Percentiles rank a stretch among this genome's conserved stretches.
Evolutionary conservation across 306 rosid genomes (phyloP).

Genomic region (Cajanus cajan): DNA sequence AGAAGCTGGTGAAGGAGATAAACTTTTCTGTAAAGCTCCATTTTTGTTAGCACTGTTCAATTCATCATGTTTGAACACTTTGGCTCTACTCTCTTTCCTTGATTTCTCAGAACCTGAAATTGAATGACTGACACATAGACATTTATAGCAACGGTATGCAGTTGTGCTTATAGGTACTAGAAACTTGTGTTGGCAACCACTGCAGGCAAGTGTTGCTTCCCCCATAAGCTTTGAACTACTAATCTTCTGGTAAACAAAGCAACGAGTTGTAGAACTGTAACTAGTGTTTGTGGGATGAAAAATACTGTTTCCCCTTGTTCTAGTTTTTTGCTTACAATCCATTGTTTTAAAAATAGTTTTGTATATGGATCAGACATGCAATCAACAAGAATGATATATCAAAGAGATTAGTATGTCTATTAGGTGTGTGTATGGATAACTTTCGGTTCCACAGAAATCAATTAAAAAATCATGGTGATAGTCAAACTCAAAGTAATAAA

Average conservation of each 20-base stretch:
- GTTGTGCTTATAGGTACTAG: not conserved
- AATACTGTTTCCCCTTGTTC: constrained; percentile 4
- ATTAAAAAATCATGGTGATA: no score
- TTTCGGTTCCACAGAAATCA: no score
- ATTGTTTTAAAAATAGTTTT: constrained; percentile 8
- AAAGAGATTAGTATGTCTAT: not conserved
- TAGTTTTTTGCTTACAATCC: not conserved
- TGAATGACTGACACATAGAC: not conserved
- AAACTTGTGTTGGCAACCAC: not conserved
- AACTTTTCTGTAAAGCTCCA: not conserved
- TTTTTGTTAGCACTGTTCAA: not conserved
- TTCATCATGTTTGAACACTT: not conserved
- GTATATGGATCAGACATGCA: not conserved
- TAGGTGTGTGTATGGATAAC: no score
- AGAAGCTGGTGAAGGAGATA: not conserved
- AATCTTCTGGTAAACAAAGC: not conserved
- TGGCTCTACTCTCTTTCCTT: not conserved
- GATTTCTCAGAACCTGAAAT: not conserved
- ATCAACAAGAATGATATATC: not conserved
- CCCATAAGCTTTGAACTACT: not conserved
- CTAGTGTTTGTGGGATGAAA: not conserved
- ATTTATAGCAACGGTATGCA: constrained; percentile 8
- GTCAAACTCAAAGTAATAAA: no score
- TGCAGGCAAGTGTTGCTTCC: constrained; percentile 15
- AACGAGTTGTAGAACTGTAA: not conserved